Percentiles rank a stretch among this genome's conserved stretches.
phyloP scores from a whole-genome alignment of 768 basidiomycete species.

The Boletus tomentosulus region DNA sequence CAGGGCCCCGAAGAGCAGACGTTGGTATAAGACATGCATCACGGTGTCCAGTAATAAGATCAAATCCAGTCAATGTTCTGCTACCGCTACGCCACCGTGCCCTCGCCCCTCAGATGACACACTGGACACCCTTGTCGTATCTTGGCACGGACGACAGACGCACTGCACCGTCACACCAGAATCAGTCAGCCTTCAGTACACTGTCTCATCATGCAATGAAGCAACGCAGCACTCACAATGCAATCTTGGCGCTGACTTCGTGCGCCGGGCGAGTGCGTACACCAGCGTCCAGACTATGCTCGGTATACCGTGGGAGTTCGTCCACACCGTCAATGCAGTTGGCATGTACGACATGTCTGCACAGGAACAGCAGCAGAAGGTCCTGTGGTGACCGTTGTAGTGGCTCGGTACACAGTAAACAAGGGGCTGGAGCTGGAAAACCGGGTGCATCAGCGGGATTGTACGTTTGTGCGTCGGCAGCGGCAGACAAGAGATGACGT shows the following conservation, averaged over 20 bases:
- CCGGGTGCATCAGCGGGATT: neutral
- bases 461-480: too few relatives aligned
- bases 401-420: conserved; percentile 61
- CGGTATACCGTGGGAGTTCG: conserved; percentile 57
- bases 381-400: conserved; percentile 56
- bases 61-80: neutral
- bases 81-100: conserved; percentile 15
- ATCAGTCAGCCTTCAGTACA: neutral
- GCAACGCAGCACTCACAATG: conserved; percentile 52
- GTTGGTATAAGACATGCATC: conserved; percentile 12
- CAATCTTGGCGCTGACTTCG: conserved; percentile 67
- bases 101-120: conserved; percentile 60
- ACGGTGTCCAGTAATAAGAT: conserved; percentile 10
- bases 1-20: too few relatives aligned
- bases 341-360: conserved; percentile 85
- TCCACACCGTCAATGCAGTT: conserved; percentile 67
- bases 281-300: conserved; percentile 42
- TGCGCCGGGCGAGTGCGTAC: conserved; percentile 34
- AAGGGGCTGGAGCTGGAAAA: conserved; percentile 52
- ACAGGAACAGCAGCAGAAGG: conserved; percentile 74
- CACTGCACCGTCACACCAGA: conserved; percentile 36
- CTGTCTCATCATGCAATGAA: too few relatives aligned
- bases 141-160: conserved; percentile 63
- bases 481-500: conserved; percentile 21
- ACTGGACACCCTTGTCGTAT: conserved; percentile 73